Conservation (phyloP, 2,329 filamentous ascomycete genomes). For the Leptographium radiaticola region DNA sequence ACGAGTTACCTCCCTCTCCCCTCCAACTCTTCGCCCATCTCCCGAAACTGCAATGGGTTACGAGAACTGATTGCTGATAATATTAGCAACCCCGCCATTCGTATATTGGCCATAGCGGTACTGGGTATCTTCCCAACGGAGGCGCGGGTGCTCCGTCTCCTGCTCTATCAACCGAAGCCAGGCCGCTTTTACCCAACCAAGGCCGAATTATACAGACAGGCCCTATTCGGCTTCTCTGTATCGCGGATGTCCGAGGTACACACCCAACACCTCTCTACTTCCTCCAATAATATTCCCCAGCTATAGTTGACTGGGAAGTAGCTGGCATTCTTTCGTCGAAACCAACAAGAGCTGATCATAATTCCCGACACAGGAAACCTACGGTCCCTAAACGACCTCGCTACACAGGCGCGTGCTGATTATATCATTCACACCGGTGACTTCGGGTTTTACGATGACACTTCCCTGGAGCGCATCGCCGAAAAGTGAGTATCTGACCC, state of each 20-base stretch:
- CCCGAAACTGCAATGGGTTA: no score
- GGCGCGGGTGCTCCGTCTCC: conserved; percentile 30
- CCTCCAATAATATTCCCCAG: background rate
- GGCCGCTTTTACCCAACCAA: conserved; percentile 54
- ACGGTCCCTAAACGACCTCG: conserved; percentile 88
- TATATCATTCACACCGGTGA: conserved; percentile 98
- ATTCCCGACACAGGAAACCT: conserved; percentile 58
- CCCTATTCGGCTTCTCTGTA: conserved; percentile 53
- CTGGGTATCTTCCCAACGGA: conserved; percentile 51
- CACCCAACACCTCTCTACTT: background rate
- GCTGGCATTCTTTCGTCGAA: background rate
- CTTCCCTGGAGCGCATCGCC: conserved; percentile 88
- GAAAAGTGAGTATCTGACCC: conserved; percentile 63
- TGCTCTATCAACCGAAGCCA: conserved; percentile 43
- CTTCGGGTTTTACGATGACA: conserved; percentile 97
- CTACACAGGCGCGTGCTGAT: conserved; percentile 85
- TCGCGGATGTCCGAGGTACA: conserved; percentile 59
- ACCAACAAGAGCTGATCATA: background rate
- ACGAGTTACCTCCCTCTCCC: no score
- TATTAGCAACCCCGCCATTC: conserved; percentile 23
- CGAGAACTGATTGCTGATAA: background rate
- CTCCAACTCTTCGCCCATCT: no score
- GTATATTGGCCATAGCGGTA: conserved; percentile 27
- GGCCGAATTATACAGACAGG: conserved; percentile 53
- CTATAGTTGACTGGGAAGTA: background rate